These are phyloP conservation scores for Exophiala phaeomuriformis DNA, from an alignment of 2,329 filamentous ascomycete genomes.

Conservation along the genomic window DNA sequence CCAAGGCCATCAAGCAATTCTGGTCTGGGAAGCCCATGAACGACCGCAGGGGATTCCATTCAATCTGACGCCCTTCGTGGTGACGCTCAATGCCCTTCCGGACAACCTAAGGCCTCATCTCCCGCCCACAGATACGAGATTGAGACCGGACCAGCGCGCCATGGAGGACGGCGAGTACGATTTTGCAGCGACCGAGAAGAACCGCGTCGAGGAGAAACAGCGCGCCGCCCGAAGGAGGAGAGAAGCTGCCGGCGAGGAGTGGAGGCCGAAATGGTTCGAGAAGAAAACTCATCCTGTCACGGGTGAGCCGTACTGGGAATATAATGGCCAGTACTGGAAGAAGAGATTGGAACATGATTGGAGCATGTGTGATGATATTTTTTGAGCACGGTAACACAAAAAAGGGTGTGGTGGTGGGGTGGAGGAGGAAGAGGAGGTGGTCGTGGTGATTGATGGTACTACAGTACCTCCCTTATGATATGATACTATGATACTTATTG, in stretches of 20 bases:
- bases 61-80: slow-evolving; percentile 91
- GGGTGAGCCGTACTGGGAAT: slow-evolving; percentile 84
- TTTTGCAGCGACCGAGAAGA: slow-evolving; percentile 86
- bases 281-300: slow-evolving; percentile 68
- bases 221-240: slow-evolving; percentile 64
- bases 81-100: slow-evolving; percentile 87
- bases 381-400: slow-evolving; percentile 36
- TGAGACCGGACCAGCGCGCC: slow-evolving; percentile 86
- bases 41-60: slow-evolving; percentile 83
- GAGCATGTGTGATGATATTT: slow-evolving; percentile 69
- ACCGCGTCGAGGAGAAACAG: slow-evolving; percentile 86
- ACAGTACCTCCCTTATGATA: too few species aligned
- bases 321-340: slow-evolving; percentile 83
- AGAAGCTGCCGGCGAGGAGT: slow-evolving; percentile 74
- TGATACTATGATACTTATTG: too few species aligned
- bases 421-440: too few species aligned
- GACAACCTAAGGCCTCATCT: slow-evolving; percentile 70
- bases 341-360: slow-evolving; percentile 57
- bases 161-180: slow-evolving; percentile 99
- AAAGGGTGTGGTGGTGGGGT: too few species aligned
- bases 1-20: slow-evolving; percentile 60
- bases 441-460: too few species aligned
- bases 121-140: slow-evolving; percentile 86
- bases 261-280: slow-evolving; percentile 75
- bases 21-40: slow-evolving; percentile 85